These are phyloP conservation scores for Vigna nakashimae DNA, from an alignment of 306 rosid genomes.

Conservation along the genomic window DNA sequence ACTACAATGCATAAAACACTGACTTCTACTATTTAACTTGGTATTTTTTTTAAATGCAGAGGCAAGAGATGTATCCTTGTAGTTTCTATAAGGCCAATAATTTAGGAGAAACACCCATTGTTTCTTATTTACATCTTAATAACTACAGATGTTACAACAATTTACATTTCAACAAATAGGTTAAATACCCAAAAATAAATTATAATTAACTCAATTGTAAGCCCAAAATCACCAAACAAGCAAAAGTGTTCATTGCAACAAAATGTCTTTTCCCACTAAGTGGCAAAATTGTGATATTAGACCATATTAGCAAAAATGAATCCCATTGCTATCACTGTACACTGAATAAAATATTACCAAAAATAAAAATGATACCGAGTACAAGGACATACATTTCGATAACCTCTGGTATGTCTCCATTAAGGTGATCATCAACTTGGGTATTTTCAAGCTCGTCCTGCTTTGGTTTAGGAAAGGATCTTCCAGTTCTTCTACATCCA, in stretches of 20 bases:
- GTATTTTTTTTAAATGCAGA: too few relatives aligned
- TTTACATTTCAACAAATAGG: conserved; percentile 16
- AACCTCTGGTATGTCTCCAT: conserved; percentile 38
- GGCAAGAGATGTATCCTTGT: too few relatives aligned
- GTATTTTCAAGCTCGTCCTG: conserved; percentile 41
- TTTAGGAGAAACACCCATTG: neutral
- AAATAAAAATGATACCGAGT: neutral
- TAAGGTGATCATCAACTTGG: conserved; percentile 40
- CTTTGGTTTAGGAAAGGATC: conserved; percentile 48
- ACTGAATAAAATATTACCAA: neutral
- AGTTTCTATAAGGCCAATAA: conserved; percentile 10
- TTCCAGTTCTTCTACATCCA: conserved; percentile 56
- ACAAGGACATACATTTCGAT: conserved; percentile 44
- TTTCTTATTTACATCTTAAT: conserved; percentile 16
- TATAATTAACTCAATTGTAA: neutral
- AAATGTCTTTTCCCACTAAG: neutral
- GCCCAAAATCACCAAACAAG: conserved; percentile 18
- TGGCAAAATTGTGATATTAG: neutral
- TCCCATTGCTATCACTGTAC: neutral
- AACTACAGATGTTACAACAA: neutral
- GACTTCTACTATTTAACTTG: too few relatives aligned
- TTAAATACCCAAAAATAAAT: neutral
- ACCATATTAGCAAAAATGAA: neutral
- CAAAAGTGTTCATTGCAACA: neutral
- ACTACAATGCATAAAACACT: too few relatives aligned